Evolutionary conservation across 2,329 filamentous ascomycete species (phyloP).

Genomic region (Diplodia seriata): DNA sequence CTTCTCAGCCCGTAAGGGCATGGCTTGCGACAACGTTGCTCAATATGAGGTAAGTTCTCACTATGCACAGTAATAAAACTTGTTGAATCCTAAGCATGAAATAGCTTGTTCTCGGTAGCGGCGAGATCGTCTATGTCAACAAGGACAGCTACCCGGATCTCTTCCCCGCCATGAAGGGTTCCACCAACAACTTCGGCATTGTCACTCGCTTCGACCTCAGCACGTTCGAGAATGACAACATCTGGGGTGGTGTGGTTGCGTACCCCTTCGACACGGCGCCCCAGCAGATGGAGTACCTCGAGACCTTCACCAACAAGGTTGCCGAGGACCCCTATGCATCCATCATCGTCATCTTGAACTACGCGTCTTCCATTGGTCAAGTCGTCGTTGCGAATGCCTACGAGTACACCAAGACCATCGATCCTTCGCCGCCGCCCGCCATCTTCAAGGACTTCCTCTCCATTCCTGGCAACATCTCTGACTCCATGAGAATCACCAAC

Average conservation of each 20-base stretch:
- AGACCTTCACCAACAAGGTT: slow-evolving; percentile 36
- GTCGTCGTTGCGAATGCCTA: slow-evolving; percentile 39
- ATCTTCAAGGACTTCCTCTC: slow-evolving; percentile 40
- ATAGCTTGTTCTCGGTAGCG: slow-evolving; percentile 18
- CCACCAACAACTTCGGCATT: slow-evolving; percentile 48
- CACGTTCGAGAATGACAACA: slow-evolving; percentile 25
- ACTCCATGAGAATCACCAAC: slow-evolving; percentile 39
- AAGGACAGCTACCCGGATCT: slow-evolving; percentile 38
- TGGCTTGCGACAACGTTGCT: slow-evolving; percentile 21
- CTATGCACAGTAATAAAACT: too few relatives aligned
- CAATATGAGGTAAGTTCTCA: slow-evolving; percentile 8
- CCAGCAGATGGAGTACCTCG: slow-evolving; percentile 36
- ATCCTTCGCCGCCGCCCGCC: slow-evolving; percentile 36
- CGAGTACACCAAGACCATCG: slow-evolving; percentile 36
- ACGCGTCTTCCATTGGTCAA: slow-evolving; percentile 37
- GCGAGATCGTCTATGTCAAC: slow-evolving; percentile 28
- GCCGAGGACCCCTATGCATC: slow-evolving; percentile 38
- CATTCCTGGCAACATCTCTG: slow-evolving; percentile 39
- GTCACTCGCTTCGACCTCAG: slow-evolving; percentile 45
- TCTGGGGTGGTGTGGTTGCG: slow-evolving; percentile 50
- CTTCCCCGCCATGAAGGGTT: slow-evolving; percentile 49
- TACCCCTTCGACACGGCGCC: slow-evolving; percentile 38
- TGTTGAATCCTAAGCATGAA: not conserved
- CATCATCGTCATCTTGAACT: slow-evolving; percentile 38
- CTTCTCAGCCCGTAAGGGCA: slow-evolving; percentile 27